Conservation (phyloP, 306 rosid species). For the Quercus bicolor region DNA sequence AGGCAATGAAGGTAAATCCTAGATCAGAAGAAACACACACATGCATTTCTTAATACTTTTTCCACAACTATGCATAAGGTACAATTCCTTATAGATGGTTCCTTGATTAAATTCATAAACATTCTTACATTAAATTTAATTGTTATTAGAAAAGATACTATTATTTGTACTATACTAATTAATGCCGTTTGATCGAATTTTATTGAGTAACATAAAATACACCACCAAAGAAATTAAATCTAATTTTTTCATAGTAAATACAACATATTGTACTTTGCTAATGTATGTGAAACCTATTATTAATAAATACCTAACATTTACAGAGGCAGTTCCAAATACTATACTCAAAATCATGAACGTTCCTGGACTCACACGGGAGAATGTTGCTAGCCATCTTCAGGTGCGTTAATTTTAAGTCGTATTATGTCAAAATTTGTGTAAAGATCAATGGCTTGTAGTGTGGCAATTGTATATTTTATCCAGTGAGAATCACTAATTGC, state of each 20-base stretch:
- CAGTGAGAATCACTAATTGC: not conserved
- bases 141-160: no score
- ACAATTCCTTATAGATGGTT: no score
- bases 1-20: slow-evolving; percentile 5
- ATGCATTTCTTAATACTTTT: not conserved
- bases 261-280: not conserved
- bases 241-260: no score
- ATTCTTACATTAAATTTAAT: no score
- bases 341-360: slow-evolving; percentile 19
- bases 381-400: slow-evolving; percentile 28
- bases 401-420: not conserved
- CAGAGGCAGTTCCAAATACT: slow-evolving; percentile 24
- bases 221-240: no score
- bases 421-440: not conserved
- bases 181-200: no score
- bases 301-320: not conserved
- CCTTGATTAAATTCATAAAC: no score
- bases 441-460: no score
- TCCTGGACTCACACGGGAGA: slow-evolving; percentile 17
- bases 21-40: not conserved
- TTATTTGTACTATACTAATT: no score
- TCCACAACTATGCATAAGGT: no score
- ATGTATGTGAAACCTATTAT: not conserved
- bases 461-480: no score
- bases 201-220: no score